phyloP scores from a whole-genome alignment of 202 grass and related monocot genomes.

The Bolboschoenoplectus hybrid region DNA sequence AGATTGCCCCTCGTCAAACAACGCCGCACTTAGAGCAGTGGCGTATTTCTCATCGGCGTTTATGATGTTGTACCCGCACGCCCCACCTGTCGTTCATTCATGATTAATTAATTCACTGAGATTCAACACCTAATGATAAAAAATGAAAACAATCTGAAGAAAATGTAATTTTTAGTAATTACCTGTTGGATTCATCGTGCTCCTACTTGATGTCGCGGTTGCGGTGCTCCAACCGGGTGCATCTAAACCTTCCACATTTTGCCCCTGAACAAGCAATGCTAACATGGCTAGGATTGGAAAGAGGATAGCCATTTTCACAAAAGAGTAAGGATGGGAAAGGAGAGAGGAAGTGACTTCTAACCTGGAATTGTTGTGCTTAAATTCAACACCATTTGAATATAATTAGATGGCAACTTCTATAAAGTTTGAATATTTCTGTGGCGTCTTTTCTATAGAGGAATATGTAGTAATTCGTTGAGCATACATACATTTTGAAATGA shows the following conservation, averaged over 20 bases:
- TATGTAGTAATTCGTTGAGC: not conserved
- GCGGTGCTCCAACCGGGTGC: not conserved
- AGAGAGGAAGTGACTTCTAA: slow-evolving; percentile 2
- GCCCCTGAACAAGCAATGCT: slow-evolving; percentile 26
- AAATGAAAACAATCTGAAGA: not conserved
- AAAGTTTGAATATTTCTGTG: slow-evolving; percentile 4
- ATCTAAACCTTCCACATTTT: slow-evolving; percentile 12
- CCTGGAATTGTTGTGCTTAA: slow-evolving; percentile 8
- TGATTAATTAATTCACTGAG: not conserved
- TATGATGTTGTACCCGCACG: slow-evolving; percentile 37
- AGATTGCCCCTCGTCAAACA: slow-evolving; percentile 29
- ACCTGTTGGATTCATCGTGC: slow-evolving; percentile 13
- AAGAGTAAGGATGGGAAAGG: not conserved
- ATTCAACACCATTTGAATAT: slow-evolving; percentile 18
- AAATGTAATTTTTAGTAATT: not conserved
- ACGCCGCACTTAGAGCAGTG: slow-evolving; percentile 13
- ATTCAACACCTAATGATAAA: not conserved
- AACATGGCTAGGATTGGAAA: slow-evolving; percentile 13
- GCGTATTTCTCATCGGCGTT: slow-evolving; percentile 9
- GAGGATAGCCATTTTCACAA: slow-evolving; percentile 4
- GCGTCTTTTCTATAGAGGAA: not conserved
- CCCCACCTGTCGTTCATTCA: slow-evolving; percentile 20
- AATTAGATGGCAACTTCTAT: not conserved
- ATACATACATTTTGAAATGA: not conserved
- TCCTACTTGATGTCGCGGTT: slow-evolving; percentile 11